Conservation (phyloP, 371 early-diverging fungal species). For the Smittium mucronatum region DNA sequence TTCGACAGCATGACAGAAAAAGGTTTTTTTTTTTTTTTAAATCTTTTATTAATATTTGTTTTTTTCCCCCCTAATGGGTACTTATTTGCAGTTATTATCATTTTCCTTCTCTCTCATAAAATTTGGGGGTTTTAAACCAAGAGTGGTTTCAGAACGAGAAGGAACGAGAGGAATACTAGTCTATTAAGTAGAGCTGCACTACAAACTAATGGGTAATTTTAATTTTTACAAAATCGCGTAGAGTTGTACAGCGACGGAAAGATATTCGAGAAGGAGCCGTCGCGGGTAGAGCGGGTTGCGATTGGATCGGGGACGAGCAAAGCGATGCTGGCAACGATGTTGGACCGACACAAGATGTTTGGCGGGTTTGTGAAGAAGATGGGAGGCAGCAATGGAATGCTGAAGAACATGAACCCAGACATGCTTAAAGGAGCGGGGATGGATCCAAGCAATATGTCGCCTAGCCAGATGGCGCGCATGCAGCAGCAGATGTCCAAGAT, state of each 20-base stretch:
- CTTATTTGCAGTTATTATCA: neutral
- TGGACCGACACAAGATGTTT: constrained; percentile 74
- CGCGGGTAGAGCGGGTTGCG: constrained; percentile 76
- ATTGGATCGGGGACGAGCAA: constrained; percentile 81
- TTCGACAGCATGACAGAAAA: constrained; percentile 95
- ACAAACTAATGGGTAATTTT: neutral
- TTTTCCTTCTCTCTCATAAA: too few species aligned
- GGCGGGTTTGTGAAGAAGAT: constrained; percentile 90
- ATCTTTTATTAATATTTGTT: neutral
- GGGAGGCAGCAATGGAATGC: constrained; percentile 70
- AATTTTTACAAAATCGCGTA: constrained; percentile 2
- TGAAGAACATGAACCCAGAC: constrained; percentile 39
- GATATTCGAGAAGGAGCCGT: constrained; percentile 63
- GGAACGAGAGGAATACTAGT: neutral
- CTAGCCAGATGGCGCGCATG: constrained; percentile 46
- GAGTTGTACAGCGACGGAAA: constrained; percentile 92
- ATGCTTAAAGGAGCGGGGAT: constrained; percentile 6
- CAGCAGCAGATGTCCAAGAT: constrained; percentile 54
- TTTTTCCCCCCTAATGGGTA: neutral
- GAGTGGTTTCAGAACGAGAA: too few species aligned
- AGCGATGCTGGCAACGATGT: constrained; percentile 72
- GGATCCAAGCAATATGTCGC: constrained; percentile 35
- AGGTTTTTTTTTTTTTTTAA: constrained; percentile 25
- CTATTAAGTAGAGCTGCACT: constrained; percentile 2
- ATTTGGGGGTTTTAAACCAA: too few species aligned